Conservation (phyloP, 73 alveolate species). For the Tetrahymena borealis region DNA sequence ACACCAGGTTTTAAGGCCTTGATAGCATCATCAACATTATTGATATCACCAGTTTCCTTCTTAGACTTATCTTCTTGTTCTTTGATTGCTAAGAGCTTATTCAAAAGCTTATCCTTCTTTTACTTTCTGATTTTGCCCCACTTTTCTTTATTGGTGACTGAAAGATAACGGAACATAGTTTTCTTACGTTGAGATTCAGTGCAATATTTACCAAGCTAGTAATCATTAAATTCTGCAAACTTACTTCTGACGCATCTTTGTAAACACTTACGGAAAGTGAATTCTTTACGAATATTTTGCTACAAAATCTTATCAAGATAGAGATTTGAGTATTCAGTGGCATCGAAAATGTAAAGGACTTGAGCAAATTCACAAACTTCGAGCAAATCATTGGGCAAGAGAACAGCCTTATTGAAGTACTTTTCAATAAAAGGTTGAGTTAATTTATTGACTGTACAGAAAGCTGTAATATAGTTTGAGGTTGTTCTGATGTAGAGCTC, state of each 20-base stretch:
- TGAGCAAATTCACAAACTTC: slow-evolving; percentile 36
- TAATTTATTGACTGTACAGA: slow-evolving; percentile 30
- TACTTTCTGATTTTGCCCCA: background rate
- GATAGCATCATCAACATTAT: background rate
- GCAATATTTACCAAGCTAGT: slow-evolving; percentile 48
- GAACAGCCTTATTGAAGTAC: slow-evolving; percentile 30
- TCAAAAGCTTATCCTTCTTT: background rate
- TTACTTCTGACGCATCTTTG: slow-evolving; percentile 35
- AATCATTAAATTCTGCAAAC: slow-evolving; percentile 19
- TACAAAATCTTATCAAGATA: background rate
- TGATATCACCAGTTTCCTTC: background rate
- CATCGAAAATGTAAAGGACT: background rate
- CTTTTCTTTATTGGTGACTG: background rate
- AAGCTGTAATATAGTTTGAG: slow-evolving; percentile 44
- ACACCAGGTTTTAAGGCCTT: slow-evolving; percentile 4
- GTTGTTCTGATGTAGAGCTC: slow-evolving; percentile 42
- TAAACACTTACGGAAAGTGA: slow-evolving; percentile 23
- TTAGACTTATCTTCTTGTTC: background rate
- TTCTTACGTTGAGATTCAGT: slow-evolving; percentile 35
- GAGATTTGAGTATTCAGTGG: background rate
- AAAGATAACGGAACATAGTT: background rate
- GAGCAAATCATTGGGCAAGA: slow-evolving; percentile 40
- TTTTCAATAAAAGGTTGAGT: slow-evolving; percentile 32
- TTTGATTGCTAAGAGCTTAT: background rate
- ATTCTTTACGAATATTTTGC: background rate